Conservation (phyloP, 2,329 filamentous ascomycete genomes). For the Apiospora rasikravindrae region DNA sequence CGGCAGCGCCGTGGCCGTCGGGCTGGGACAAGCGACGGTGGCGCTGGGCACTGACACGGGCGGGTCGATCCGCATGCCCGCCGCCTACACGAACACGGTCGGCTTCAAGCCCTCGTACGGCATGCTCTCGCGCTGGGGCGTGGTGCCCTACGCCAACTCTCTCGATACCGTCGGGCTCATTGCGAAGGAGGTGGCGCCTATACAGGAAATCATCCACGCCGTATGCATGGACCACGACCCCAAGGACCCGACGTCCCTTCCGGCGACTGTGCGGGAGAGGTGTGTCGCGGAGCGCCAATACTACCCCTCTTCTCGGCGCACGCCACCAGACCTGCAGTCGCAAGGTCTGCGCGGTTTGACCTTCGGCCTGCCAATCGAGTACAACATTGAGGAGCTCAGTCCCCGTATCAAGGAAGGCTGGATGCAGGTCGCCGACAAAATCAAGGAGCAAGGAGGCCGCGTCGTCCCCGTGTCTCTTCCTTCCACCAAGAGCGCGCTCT, state of each 20-base stretch:
- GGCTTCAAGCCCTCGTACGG: constrained; percentile 95
- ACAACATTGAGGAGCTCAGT: constrained; percentile 85
- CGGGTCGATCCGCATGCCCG: constrained; percentile 84
- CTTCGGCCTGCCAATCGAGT: constrained; percentile 72
- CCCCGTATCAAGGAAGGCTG: constrained; percentile 73
- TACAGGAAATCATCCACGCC: constrained; percentile 55
- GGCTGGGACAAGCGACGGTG: constrained; percentile 58
- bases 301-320: constrained; percentile 27
- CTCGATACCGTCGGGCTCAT: constrained; percentile 88
- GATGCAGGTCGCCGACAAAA: constrained; percentile 61
- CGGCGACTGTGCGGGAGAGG: constrained; percentile 56
- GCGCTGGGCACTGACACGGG: constrained; percentile 94
- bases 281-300: constrained; percentile 42
- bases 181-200: constrained; percentile 56
- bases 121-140: constrained; percentile 81
- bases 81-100: constrained; percentile 81
- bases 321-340: constrained; percentile 10
- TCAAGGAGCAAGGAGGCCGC: constrained; percentile 70
- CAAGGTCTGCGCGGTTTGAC: constrained; percentile 43
- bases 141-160: constrained; percentile 91
- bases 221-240: constrained; percentile 64
- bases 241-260: constrained; percentile 77
- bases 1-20: constrained; percentile 87
- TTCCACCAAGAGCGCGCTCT: constrained; percentile 81
- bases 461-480: constrained; percentile 82